Conservation (phyloP, 208 protist genomes). For the Tritrichomonas foetus region DNA sequence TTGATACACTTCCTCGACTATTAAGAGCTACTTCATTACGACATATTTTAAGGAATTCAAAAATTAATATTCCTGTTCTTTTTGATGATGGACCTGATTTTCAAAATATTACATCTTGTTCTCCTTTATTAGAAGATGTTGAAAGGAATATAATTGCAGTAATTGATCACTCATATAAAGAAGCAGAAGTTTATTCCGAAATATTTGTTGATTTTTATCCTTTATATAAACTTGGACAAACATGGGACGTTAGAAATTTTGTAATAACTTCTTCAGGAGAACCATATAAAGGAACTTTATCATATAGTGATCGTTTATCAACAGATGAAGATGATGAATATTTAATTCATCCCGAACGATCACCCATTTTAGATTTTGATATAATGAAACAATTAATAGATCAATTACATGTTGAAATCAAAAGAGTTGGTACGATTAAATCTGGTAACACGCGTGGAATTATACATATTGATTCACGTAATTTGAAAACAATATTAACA, state of each 20-base stretch:
- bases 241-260: slow-evolving; percentile 6
- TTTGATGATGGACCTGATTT: background rate
- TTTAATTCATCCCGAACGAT: background rate
- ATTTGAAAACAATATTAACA: background rate
- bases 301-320: no score
- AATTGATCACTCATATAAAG: background rate
- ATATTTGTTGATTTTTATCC: background rate
- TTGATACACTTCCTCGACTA: background rate
- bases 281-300: background rate
- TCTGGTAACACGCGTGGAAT: background rate
- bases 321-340: background rate
- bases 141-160: background rate
- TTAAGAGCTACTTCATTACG: background rate
- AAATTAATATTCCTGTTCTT: background rate
- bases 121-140: background rate
- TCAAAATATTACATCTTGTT: background rate
- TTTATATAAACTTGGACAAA: background rate
- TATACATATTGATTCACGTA: background rate
- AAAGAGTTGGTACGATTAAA: background rate
- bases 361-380: background rate
- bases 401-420: background rate
- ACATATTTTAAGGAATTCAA: background rate
- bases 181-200: background rate
- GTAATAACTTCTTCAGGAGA: background rate
- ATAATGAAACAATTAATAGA: background rate